Evolutionary conservation across 2,329 filamentous ascomycete species (phyloP), one percentile per base, ranked within the genome.

Genomic region (Periconia sp.): DNA sequence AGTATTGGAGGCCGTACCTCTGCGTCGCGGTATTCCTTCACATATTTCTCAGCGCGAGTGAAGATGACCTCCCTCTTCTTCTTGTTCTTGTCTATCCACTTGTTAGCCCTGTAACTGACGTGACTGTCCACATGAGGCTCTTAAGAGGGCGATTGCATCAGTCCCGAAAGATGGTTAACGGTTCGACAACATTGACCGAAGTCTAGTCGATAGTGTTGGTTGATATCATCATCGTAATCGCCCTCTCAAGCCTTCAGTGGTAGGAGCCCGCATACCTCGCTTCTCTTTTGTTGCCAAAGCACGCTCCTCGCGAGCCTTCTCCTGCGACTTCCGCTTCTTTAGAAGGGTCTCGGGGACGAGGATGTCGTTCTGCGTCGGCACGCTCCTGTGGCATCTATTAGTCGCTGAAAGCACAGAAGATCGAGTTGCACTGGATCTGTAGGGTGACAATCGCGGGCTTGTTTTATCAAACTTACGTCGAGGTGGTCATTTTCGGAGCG

Each of bases 251-350:
- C 48, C 39, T 25, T 30, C 39, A 39, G 49, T 48, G 34, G 54
- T 48, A 54, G 30, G 41, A 50, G 24, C 44, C 34, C 40, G 84
- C 89, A 75, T 76, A 97, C 94, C 82, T 89, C 94, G 94, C 78
- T 86, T 88, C 83, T 95, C 88, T 78, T 91, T 83, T 61, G 85
- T 75, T 70, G 89, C 88, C 59, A 88, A 83, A 63, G 82, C 77
- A 74, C 86, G 87, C 79, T 92, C 89, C 76, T 94, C 92, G 76
- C 92, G 89, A 75, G 92, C 91, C 86, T 96, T 96, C 86, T 99
- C 94, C 82, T 96, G 92, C 77, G 85, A 90, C 91, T 99, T 99
- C 83, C 94, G 89, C 90, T 99, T 99, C 89, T 99, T 99, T 78
- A 99, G 86, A 72, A 99, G 89, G 69, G 94, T 99, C 89, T 99